Evolutionary conservation across 306 rosid genomes (phyloP), one percentile per base, ranked within the genome.

Genomic region (Medicago ruthenica): DNA sequence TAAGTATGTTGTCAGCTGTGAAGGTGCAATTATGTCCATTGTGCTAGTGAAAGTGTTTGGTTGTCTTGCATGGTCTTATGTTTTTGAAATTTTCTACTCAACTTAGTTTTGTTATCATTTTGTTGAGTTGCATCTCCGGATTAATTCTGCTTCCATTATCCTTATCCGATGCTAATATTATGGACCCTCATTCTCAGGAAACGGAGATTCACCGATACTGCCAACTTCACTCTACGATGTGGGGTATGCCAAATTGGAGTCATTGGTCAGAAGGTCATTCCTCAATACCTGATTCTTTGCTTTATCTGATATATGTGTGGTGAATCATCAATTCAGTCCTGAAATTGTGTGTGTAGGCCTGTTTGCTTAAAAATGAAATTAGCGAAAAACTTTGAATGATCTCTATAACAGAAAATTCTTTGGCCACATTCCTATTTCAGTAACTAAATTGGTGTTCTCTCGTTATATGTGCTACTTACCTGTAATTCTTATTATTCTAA

Each of bases 211-310:
- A 95, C 99, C 0, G 93, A 95, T 88, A 90, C 97, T 13, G 83
- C 99, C 60, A 95, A 80, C 85, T 95, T 95, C 88, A 92, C 99
- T 41, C 83, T 92, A 78, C 97, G 97, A 53, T 95, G 99, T 44
- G 97, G 97, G n/a, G 92, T 90, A 8, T 95, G 99, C 92, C 99
- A 95, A 84, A 89, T 90, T 60, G 99, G 97, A 80, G 93, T 95
- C 7, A 5, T 86, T 8, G 99, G 97, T 77, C 92, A 92, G 79
- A 87, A 86, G 99, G 99, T 93, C 69, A 84, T 64, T 78, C 42
- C 76, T 4, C 74, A 37, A 16, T 14, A 37, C 42, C 41, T 24
- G 44, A 24, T 73, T n/a, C 22, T 51, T 62, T 75, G 41, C 42
- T 42, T 74, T 48, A 22, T 58, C 13, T n/a, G n/a, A n/a, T n/a